Evolutionary conservation across 2,329 filamentous ascomycete genomes (phyloP).

Genomic region (Fusarium sp.): DNA sequence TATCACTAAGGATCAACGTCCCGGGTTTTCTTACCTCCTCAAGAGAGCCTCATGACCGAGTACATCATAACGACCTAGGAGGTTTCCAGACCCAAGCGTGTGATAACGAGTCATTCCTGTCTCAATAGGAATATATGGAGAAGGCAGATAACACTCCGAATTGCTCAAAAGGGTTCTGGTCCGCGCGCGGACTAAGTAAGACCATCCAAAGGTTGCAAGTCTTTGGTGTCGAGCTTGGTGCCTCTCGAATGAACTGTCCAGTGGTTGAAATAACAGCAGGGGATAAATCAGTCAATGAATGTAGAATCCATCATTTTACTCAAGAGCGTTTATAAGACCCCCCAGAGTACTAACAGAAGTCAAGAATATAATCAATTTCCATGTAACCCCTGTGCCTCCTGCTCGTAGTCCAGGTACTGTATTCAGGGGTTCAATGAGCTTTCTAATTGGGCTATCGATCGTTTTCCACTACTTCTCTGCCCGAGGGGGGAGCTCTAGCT

Average conservation of each 20-base stretch:
- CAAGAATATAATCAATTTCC: not conserved
- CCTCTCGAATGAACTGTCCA: not conserved
- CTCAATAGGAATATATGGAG: conserved; percentile 21
- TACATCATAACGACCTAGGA: not conserved
- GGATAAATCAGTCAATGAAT: not conserved
- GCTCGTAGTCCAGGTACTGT: not conserved
- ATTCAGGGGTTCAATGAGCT: conserved; percentile 16
- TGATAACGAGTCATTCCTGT: not conserved
- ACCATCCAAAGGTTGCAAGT: conserved; percentile 4
- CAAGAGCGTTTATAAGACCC: not conserved
- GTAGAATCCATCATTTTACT: too few relatives aligned
- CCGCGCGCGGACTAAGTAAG: not conserved
- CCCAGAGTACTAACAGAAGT: not conserved
- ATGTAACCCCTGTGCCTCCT: not conserved
- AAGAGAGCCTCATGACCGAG: not conserved
- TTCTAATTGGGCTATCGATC: conserved; percentile 11
- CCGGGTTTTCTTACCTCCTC: not conserved
- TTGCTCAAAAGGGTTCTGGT: conserved; percentile 22
- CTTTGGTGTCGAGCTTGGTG: not conserved
- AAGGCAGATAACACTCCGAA: conserved; percentile 11
- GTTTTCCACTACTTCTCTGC: not conserved
- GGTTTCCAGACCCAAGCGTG: not conserved
- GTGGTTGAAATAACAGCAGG: not conserved
- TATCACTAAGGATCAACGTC: not conserved
- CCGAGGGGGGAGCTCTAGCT: conserved; percentile 3